A percentile compares a stretch with the other conserved stretches of the same genome.
These are phyloP conservation scores for Xanthoparmelia taractica DNA, from an alignment of 495 filamentous ascomycete genomes.

Conservation along the genomic window DNA sequence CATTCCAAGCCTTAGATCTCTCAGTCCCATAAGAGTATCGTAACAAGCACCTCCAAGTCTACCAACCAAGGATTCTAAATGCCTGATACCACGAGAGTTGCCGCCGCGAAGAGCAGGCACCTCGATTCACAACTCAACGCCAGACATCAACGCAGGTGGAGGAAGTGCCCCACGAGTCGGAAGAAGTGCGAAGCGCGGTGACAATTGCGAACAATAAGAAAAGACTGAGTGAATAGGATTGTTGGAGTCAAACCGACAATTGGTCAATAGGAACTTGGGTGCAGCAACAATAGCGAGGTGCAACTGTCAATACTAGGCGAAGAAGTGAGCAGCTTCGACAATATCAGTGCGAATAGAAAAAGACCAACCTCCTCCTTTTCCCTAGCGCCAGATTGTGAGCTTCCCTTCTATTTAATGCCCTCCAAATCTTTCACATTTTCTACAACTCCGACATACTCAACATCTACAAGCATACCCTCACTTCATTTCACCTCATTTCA, in stretches of 20 bases:
- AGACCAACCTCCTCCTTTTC: slow-evolving; percentile 10
- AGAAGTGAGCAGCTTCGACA: slow-evolving; percentile 15
- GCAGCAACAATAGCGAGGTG: slow-evolving; percentile 2
- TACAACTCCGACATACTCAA: neutral
- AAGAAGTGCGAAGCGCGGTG: slow-evolving; percentile 2
- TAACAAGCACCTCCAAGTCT: neutral
- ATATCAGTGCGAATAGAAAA: neutral
- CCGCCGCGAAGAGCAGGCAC: slow-evolving; percentile 15
- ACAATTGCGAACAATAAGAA: neutral
- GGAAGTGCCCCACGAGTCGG: neutral
- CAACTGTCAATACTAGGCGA: neutral
- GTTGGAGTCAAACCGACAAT: neutral
- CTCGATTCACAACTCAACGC: neutral
- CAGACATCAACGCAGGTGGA: neutral
- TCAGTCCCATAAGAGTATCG: neutral
- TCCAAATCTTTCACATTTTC: neutral
- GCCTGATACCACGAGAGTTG: slow-evolving; percentile 14
- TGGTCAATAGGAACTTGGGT: neutral
- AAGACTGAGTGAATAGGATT: neutral
- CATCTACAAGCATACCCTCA: neutral
- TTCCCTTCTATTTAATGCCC: neutral
- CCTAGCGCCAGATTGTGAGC: slow-evolving; percentile 8
- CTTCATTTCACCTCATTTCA: neutral
- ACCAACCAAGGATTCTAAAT: slow-evolving; percentile 11
- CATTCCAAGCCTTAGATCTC: neutral